Base-by-base conservation (phyloP, 2,329 filamentous ascomycete genomes). In the Ophiocordyceps robertsii region DNA sequence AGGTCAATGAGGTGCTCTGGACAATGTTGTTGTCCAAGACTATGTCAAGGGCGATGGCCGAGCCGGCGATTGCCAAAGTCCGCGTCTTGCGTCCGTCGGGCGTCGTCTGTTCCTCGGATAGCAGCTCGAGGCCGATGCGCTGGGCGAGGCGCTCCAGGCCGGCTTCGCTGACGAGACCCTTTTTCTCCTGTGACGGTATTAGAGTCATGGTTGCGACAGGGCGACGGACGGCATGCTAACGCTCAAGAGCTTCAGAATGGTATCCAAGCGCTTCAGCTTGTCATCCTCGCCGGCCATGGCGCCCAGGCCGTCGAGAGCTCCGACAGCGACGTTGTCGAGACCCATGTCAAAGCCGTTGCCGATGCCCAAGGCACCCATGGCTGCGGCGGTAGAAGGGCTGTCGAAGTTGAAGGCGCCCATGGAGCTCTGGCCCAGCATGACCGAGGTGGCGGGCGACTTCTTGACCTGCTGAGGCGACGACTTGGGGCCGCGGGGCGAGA, bases 91-190 rank as follows among this genome's bases (percentile, higher is more conserved):
- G 66, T 16, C 68, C 66, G 27, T 64, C 64, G 16, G 63, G 62
- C 29, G 66, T 66, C 37, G 61, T 66, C 38, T 67, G 55, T 27
- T 69, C 67, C 50, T 82, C 77, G 64, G 75, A 78, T 12, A 81
- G 60, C 43, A 69, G 71, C 46, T 82, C 79, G 33, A 84, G 64
- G n/a, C 81, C 82, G 42, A 81, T 69, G 43, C 76, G 70, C 51
- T 75, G 73, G 9, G 78, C 81, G 29, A 90, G 64, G 42, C 82
- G 71, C 57, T 84, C 78, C n/a, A 92, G 67, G 3, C 82, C 82
- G 29, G 82, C 77, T 53, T 85, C 81, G 50, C 82, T 85, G 32
- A 90, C 77, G 35, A 79, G 65, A 4, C 82, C 82, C 47, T 75
- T 75, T 51, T 60, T 65, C 44, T 67, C 61, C 57, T 64, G 29